Evolutionary conservation across 73 alveolate species (phyloP), one percentile per base, ranked within the genome.

Genomic region (Paramecium tetraurelia): DNA sequence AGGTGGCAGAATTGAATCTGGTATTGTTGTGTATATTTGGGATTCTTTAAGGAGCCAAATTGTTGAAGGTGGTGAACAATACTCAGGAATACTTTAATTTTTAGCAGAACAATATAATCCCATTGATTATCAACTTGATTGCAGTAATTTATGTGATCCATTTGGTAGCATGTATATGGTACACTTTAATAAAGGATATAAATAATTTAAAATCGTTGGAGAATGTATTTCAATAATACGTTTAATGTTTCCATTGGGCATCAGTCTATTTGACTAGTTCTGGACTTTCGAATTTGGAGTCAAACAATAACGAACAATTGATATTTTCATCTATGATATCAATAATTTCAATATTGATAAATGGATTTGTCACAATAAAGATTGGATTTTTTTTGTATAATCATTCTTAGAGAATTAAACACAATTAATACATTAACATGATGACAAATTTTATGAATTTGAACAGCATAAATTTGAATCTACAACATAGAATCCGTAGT

Each of bases 211-310:
- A 31, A 27, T 63, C 24, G 4, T 11, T 27, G 2, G 46, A 63
- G 84, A 31, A 27, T 31, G 46, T 63, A 20, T 3, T 63, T 27
- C 7, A 27, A 12, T 31, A 33, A 80, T 31, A 80, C 20, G 20
- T 80, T 3, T 8, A 16, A 40, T 80, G 63, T 27, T 22, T 80
- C 24, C 71, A 80, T 80, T 80, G 90, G 90, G 70, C 90, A 80
- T 33, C 90, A 80, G 48, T 46, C 4, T 80, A 80, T 20, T 80
- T 80, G 36, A 80, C 90, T 20, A 43, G 48, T 41, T 59, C 57
- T 14, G 90, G 90, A 44, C 9, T 21, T 12, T 80, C 76, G 5
- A 27, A 40, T 44, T n/a, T 80, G 7, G 57, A 21, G 10, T 33
- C 90, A 22, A 9, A n/a, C 11, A 80, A 80, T 24, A 43, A 44